phyloP scores from a whole-genome alignment of 352 stramenopile genomes.

The Pilasporangium apinafurcum region DNA sequence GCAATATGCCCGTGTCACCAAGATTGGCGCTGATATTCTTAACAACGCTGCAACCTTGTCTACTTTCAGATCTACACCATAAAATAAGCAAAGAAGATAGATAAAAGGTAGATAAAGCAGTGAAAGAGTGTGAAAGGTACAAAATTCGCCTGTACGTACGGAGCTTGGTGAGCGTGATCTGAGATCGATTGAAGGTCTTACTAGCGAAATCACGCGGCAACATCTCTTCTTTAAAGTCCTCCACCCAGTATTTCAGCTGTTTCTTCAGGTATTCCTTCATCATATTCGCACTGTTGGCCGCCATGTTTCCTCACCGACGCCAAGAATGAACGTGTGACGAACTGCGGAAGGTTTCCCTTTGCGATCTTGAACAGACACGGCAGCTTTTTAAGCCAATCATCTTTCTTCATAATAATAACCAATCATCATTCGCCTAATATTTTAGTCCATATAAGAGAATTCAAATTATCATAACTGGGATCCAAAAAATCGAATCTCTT shows the following conservation, averaged over 20 bases:
- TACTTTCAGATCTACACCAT: slow-evolving; percentile 46
- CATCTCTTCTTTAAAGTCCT: slow-evolving; percentile 51
- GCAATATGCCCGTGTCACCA: slow-evolving; percentile 47
- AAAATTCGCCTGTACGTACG: slow-evolving; percentile 13
- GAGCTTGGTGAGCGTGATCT: slow-evolving; percentile 43
- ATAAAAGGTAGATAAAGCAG: background rate
- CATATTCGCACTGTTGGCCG: slow-evolving; percentile 19
- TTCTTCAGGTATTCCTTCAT: slow-evolving; percentile 73
- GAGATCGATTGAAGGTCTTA: slow-evolving; percentile 37
- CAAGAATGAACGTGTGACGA: slow-evolving; percentile 1
- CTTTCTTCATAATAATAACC: too few relatives aligned
- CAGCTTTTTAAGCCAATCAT: background rate
- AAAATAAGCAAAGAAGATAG: background rate
- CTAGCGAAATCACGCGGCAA: slow-evolving; percentile 46
- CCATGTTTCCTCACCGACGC: slow-evolving; percentile 8
- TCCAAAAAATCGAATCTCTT: too few relatives aligned
- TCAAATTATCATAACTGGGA: too few relatives aligned
- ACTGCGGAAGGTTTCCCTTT: background rate
- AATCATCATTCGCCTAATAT: too few relatives aligned
- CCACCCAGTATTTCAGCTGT: slow-evolving; percentile 61
- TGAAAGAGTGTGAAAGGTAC: background rate
- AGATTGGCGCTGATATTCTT: slow-evolving; percentile 30
- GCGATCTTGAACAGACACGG: slow-evolving; percentile 1
- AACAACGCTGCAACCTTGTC: slow-evolving; percentile 45
- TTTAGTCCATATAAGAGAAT: too few relatives aligned